Base-by-base conservation (phyloP, 1,284 basidiomycete species). In the Boletus subluridellus region DNA sequence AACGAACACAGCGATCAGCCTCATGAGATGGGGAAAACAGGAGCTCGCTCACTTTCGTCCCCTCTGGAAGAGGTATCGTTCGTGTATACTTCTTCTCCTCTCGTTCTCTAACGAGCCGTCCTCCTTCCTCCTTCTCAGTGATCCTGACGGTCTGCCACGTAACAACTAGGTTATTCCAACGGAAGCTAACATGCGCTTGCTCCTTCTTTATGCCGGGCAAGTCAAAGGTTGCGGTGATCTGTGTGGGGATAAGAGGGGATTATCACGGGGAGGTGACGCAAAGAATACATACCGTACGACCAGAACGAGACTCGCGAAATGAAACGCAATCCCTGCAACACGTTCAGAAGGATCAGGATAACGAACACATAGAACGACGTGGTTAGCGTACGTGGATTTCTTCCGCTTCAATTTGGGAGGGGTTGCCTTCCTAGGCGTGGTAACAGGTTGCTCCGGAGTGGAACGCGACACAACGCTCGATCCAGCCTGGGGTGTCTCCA, bases 161-260 rank as follows among this genome's bases (percentile, higher is more conserved):
- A 42, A 90, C 76, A 32, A 87, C 76, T n/a, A 90, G 73, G 38
- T 82, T 74, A 62, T 80, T 82, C 52, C 79, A 77, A 57, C 86
- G 85, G 64, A 82, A 89, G 67, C 82, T 87, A 65, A 90, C 83
- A 62, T 89, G 87, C 58, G 89, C 82, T 59, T 90, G 83, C 59
- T 87, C 78, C 68, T 88, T 89, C 65, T 78, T 78, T 51, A 88
- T 80, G 35, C 85, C 85, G 3, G 79, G 78, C 66, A 90, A 74
- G 60, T 88, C 84, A 68, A 89, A 87, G 42, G 75, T 78, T 32
- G 79, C 80, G 38, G 74, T 77, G 46, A 74, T 73, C 70, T 66
- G 52, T 34, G 60, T 49, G 68, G 71, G 48, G 60, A 63, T 71
- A 73, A 73, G 62, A 49, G 49, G 67, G 61, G 34, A 47, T 32